phyloP scores from a whole-genome alignment of 73 alveolate genomes.

The Urostyla sp. region DNA sequence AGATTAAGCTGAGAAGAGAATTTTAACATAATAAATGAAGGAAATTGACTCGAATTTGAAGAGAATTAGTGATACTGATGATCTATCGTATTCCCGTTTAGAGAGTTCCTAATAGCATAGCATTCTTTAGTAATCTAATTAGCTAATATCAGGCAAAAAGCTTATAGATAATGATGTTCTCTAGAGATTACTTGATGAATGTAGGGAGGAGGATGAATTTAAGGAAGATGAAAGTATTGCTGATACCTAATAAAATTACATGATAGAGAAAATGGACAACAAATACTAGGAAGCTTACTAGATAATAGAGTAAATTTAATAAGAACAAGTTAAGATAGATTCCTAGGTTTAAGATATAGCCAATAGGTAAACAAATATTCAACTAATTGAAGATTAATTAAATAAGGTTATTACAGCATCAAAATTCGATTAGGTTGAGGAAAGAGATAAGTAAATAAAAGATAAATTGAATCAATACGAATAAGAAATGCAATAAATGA shows the following conservation, averaged over 20 bases:
- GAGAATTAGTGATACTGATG: constrained; percentile 34
- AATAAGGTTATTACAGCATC: no score
- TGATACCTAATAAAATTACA: constrained; percentile 1
- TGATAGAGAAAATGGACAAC: constrained; percentile 10
- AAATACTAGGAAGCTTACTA: no score
- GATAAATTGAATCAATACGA: background rate
- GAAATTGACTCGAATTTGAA: constrained; percentile 13
- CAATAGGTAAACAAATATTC: no score
- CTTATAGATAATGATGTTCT: constrained; percentile 18
- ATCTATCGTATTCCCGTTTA: constrained; percentile 28
- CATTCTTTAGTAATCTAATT: background rate
- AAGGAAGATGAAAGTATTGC: constrained; percentile 34
- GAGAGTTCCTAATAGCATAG: background rate
- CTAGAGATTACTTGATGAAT: constrained; percentile 11
- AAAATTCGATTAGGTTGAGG: background rate
- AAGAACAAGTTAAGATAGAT: background rate
- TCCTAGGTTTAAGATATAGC: no score
- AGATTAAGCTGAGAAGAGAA: constrained; percentile 19
- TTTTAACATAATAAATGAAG: background rate
- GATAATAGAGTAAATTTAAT: no score
- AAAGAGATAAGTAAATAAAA: background rate
- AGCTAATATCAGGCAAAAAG: background rate
- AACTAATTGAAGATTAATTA: background rate
- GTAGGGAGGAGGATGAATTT: constrained; percentile 38
- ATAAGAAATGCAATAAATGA: background rate